phyloP scores from a whole-genome alignment of 1,139 yeast genomes.

The Taiozyma sp. region DNA sequence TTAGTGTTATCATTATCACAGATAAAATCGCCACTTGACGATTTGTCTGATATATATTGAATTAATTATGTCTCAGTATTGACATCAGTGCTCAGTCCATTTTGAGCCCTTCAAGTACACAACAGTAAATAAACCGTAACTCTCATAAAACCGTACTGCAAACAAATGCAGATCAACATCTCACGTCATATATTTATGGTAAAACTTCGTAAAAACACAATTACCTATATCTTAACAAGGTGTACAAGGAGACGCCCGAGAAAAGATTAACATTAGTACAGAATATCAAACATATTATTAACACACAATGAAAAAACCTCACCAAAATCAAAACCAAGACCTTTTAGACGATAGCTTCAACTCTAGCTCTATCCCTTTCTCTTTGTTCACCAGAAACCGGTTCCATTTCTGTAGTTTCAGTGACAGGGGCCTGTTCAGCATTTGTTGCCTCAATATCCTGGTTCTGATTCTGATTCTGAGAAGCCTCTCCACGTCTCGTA shows the following conservation, averaged over 20 bases:
- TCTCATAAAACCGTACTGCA: no score
- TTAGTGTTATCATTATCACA: no score
- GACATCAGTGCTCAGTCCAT: no score
- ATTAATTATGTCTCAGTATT: no score
- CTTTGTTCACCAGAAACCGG: background rate
- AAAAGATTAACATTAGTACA: background rate
- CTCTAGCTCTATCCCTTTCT: conserved; percentile 7
- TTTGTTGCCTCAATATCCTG: background rate
- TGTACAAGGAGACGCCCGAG: no score
- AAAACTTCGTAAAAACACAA: background rate
- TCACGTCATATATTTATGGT: no score
- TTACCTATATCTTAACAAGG: no score
- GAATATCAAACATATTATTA: background rate
- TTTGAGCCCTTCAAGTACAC: no score
- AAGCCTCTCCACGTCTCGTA: conserved; percentile 22
- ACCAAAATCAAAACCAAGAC: background rate
- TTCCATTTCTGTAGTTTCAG: background rate
- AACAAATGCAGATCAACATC: no score
- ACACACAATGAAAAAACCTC: background rate
- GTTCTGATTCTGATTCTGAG: background rate
- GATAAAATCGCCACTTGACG: no score
- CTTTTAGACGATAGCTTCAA: conserved; percentile 10
- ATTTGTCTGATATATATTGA: no score
- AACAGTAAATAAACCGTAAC: no score
- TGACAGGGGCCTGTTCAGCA: background rate